phyloP scores from a whole-genome alignment of 2,329 filamentous ascomycete species.

The Nemania abortiva region DNA sequence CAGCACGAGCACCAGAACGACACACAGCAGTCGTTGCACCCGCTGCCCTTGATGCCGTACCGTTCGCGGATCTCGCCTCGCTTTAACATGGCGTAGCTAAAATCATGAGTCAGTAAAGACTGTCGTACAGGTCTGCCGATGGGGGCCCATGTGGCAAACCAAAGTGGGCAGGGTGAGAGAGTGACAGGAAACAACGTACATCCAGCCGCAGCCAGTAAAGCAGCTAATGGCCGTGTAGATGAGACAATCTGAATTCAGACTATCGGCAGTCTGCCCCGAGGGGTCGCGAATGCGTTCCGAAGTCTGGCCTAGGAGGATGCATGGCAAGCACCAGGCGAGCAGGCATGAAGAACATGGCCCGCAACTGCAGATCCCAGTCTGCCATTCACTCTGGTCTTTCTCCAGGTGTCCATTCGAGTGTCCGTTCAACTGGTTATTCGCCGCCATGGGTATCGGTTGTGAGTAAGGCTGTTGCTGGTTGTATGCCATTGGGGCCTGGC shows the following conservation, averaged over 20 bases:
- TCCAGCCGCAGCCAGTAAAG: conserved; percentile 49
- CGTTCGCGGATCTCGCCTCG: conserved; percentile 58
- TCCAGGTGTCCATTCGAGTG: conserved; percentile 36
- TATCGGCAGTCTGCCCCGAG: conserved; percentile 46
- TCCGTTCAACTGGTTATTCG: conserved; percentile 13
- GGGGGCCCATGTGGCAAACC: not conserved
- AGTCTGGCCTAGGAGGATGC: conserved; percentile 51
- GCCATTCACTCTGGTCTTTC: conserved; percentile 48
- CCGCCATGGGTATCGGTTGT: conserved; percentile 28
- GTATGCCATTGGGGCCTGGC: conserved; percentile 18
- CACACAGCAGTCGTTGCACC: conserved; percentile 56
- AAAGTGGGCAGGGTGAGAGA: not conserved
- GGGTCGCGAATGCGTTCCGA: conserved; percentile 50
- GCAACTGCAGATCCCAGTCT: conserved; percentile 49
- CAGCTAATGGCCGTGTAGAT: conserved; percentile 45
- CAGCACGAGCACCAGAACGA: conserved; percentile 62
- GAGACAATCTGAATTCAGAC: conserved; percentile 50
- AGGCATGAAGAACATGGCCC: conserved; percentile 48
- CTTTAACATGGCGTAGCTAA: conserved; percentile 59
- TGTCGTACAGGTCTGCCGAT: not conserved
- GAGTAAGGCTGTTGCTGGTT: conserved; percentile 28
- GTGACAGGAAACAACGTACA: conserved; percentile 43
- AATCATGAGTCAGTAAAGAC: conserved; percentile 11
- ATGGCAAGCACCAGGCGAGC: conserved; percentile 50
- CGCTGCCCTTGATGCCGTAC: conserved; percentile 59